Percentiles rank a stretch among this genome's conserved stretches.
phyloP scores from a whole-genome alignment of 2,329 filamentous ascomycete species.

The Aspergillus japonicus region DNA sequence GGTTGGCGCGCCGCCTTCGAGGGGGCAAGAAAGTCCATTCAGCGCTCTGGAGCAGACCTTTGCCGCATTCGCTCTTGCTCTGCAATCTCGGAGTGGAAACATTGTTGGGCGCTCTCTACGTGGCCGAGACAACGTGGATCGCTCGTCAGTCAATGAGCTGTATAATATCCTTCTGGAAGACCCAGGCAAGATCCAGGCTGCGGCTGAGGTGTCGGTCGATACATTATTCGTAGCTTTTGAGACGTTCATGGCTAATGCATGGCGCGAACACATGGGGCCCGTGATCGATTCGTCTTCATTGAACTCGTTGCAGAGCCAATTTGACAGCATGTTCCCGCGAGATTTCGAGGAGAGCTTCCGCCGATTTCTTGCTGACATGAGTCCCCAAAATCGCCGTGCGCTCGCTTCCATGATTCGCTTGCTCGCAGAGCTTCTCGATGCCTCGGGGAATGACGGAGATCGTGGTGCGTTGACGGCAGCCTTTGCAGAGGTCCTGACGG shows the following conservation, averaged over 20 bases:
- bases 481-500: constrained; percentile 82
- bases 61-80: constrained; percentile 74
- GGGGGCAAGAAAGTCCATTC: constrained; percentile 62
- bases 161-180: constrained; percentile 87
- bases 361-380: constrained; percentile 52
- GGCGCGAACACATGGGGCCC: constrained; percentile 83
- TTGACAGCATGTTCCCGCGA: constrained; percentile 42
- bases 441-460: constrained; percentile 87
- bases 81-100: constrained; percentile 83
- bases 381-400: constrained; percentile 66
- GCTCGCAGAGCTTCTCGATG: constrained; percentile 81
- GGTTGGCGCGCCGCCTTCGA: constrained; percentile 52
- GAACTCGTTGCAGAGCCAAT: constrained; percentile 65
- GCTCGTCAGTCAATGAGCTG: constrained; percentile 79
- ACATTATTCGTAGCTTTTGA: constrained; percentile 90
- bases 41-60: constrained; percentile 80
- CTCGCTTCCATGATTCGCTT: constrained; percentile 82
- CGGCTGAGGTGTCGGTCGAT: constrained; percentile 74
- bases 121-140: constrained; percentile 68
- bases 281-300: constrained; percentile 72
- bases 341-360: constrained; percentile 59
- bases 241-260: constrained; percentile 84
- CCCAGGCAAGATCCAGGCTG: constrained; percentile 72
- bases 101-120: constrained; percentile 76
- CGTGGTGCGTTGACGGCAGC: constrained; percentile 82